These are phyloP conservation scores for Clonostachys sp. DNA, from an alignment of 2,329 filamentous ascomycete genomes.

Conservation along the genomic window DNA sequence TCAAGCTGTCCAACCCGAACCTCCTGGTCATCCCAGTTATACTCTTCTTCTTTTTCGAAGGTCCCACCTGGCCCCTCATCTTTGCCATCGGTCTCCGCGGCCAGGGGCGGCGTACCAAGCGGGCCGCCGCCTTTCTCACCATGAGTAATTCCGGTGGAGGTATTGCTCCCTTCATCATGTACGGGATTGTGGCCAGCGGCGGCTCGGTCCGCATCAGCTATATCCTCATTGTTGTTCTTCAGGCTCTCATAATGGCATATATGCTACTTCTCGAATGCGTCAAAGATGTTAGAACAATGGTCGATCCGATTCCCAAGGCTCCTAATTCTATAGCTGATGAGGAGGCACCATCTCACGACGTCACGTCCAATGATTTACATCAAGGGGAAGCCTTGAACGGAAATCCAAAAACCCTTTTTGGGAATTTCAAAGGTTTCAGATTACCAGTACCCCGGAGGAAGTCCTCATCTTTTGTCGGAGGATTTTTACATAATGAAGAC, in stretches of 20 bases:
- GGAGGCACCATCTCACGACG: too few species aligned
- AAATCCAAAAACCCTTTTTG: too few species aligned
- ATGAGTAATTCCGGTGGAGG: conserved; percentile 71
- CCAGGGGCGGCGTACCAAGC: conserved; percentile 75
- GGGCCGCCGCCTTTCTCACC: conserved; percentile 72
- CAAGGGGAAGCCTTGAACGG: too few species aligned
- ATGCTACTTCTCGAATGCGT: conserved; percentile 42
- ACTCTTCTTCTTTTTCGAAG: conserved; percentile 76
- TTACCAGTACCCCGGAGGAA: too few species aligned
- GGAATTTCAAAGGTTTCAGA: too few species aligned
- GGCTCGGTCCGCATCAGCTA: conserved; percentile 61
- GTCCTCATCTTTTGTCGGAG: too few species aligned
- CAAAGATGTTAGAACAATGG: conserved; percentile 39
- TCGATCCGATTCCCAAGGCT: conserved; percentile 13
- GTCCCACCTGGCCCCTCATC: conserved; percentile 77
- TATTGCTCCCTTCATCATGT: conserved; percentile 70
- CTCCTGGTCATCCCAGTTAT: conserved; percentile 56
- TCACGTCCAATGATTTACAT: too few species aligned
- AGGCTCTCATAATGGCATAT: conserved; percentile 40
- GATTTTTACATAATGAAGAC: too few species aligned
- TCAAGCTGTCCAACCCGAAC: conserved; percentile 39
- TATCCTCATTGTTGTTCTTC: conserved; percentile 53
- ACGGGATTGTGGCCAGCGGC: conserved; percentile 57
- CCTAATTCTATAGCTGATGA: too few species aligned
- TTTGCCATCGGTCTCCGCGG: conserved; percentile 77